These are phyloP conservation scores for Debaryomyces maramus DNA, from an alignment of 805 yeast species.

Conservation along the genomic window DNA sequence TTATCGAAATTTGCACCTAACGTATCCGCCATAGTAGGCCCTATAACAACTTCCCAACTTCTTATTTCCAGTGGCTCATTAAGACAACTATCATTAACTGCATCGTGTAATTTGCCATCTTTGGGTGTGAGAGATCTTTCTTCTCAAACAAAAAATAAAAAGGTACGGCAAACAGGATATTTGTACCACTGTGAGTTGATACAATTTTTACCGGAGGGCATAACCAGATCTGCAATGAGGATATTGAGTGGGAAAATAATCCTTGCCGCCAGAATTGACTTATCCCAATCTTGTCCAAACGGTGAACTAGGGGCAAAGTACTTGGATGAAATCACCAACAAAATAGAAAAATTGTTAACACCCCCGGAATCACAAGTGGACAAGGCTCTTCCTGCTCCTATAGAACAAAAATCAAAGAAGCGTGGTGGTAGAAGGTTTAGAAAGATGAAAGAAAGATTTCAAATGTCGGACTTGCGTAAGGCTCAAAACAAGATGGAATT, in stretches of 20 bases:
- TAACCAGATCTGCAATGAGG: slow-evolving; percentile 69
- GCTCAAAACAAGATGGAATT: slow-evolving; percentile 85
- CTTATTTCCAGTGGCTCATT: slow-evolving; percentile 71
- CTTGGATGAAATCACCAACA: slow-evolving; percentile 57
- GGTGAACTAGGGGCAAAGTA: slow-evolving; percentile 61
- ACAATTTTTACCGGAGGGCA: slow-evolving; percentile 56
- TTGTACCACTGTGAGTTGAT: slow-evolving; percentile 61
- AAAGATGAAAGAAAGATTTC: slow-evolving; percentile 77
- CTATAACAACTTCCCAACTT: slow-evolving; percentile 71
- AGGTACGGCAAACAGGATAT: slow-evolving; percentile 66
- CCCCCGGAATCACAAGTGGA: slow-evolving; percentile 70
- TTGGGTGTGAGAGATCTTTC: slow-evolving; percentile 56
- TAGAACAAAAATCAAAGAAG: slow-evolving; percentile 73
- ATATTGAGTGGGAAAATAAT: slow-evolving; percentile 77
- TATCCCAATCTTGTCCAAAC: slow-evolving; percentile 40
- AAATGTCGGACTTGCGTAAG: slow-evolving; percentile 75
- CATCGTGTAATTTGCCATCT: slow-evolving; percentile 82
- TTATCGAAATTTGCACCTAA: slow-evolving; percentile 76
- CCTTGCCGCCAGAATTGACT: slow-evolving; percentile 82
- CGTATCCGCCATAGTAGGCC: slow-evolving; percentile 67
- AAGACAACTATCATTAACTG: slow-evolving; percentile 60
- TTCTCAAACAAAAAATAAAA: slow-evolving; percentile 28
- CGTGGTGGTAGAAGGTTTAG: slow-evolving; percentile 84
- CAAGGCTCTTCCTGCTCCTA: slow-evolving; percentile 71
- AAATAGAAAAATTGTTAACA: slow-evolving; percentile 67